phyloP scores from a whole-genome alignment of 345 rosid genomes.

The Arabidopsis suecica region DNA sequence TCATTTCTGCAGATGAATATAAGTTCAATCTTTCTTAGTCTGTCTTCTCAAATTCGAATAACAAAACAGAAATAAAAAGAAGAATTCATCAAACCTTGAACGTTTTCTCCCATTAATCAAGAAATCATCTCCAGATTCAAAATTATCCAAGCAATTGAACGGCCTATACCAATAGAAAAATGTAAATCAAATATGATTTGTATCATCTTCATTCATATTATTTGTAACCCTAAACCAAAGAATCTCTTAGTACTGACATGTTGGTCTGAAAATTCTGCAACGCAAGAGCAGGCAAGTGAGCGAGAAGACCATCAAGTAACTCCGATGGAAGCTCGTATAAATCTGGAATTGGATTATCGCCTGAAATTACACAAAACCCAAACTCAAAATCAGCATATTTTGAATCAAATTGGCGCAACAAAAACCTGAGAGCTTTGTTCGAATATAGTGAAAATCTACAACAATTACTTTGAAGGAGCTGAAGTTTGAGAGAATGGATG shows the following conservation, averaged over 20 bases:
- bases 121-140: constrained; percentile 49
- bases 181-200: background rate
- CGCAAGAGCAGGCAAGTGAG: constrained; percentile 67
- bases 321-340: constrained; percentile 71
- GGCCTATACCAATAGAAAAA: constrained; percentile 61
- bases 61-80: background rate
- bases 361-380: constrained; percentile 40
- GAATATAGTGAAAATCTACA: no score
- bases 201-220: constrained; percentile 6
- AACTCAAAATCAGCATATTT: background rate
- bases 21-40: background rate
- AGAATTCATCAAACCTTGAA: constrained; percentile 52
- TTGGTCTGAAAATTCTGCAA: constrained; percentile 64
- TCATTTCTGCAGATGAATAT: constrained; percentile 46
- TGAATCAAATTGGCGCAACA: background rate
- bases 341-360: constrained; percentile 51
- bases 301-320: constrained; percentile 55
- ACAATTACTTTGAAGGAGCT: constrained; percentile 59
- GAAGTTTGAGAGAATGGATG: constrained; percentile 49
- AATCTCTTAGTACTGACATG: constrained; percentile 52
- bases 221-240: background rate
- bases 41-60: background rate
- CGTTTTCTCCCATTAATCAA: constrained; percentile 62
- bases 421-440: background rate
- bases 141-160: constrained; percentile 49